Base-by-base conservation (phyloP, 805 yeast species). In the Yarrowia keelungensis region DNA sequence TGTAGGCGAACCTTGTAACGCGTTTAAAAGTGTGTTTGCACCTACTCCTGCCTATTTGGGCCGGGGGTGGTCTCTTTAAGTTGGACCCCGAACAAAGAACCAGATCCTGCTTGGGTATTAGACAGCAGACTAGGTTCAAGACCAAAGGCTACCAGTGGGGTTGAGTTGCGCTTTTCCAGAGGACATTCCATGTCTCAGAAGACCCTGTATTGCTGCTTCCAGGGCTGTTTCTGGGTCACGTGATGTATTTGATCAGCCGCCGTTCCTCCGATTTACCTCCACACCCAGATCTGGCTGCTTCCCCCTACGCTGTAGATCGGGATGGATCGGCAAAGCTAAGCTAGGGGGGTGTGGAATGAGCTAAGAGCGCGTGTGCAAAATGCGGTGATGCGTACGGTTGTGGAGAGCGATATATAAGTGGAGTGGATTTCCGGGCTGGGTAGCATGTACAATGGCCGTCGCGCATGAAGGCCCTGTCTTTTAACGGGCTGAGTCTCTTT, bases 251-350 rank as follows among this genome's bases (percentile, higher is more conserved):
- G 19, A 19, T 19, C 19, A 26, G 32, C 32, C 32, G 32, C 32
- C 32, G 32, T 38, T 38, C 8, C 9, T 38, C 10, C 12, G 12
- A 19, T 38, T 38, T 38, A 26, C 32, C 32, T 26, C 32, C 7
- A 19, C 8, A 10, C 2, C 12, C 16, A 14, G 59, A 53, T 53
- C 59, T 53, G 59, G 45, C 59, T 53, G 59, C 45, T 15, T 53
- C 59, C 59, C 59, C 59, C 59, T 53, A 53, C 45, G 36, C 39
- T 56, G 62, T 26, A 56, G 47, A 56, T 56, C 62, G 62, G 61
- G 62, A 56, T 56, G 62, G 62, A 56, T 56, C 62, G 62, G 62
- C 62, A 56, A 56, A 41, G 19, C 38, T 56, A 56, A 41, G 38
- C 62, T 41, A 53, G 45, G 45, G 47, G 61, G 59, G 46, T 38